Evolutionary conservation across 352 stramenopile genomes (phyloP).

Genomic region (Phytophthora pistaciae): DNA sequence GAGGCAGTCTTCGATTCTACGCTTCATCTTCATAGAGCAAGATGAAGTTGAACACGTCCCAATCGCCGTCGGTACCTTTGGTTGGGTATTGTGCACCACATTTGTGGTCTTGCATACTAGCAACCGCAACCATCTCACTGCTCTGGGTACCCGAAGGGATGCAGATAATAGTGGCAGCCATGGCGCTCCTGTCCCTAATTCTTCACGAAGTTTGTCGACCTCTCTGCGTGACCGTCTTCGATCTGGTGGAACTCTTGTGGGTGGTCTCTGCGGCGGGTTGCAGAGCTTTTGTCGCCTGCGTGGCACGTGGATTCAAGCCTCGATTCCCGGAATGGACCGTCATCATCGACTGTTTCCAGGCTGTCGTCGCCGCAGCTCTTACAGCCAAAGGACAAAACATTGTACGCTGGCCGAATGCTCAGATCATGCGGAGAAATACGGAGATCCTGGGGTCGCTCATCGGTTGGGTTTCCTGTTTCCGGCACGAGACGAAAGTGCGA

Average conservation of each 20-base stretch:
- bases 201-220: no score
- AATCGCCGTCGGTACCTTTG: not conserved
- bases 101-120: no score
- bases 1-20: not conserved
- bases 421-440: not conserved
- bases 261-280: not conserved
- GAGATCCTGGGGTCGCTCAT: not conserved
- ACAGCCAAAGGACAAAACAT: not conserved
- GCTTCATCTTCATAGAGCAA: no score
- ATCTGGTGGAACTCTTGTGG: no score
- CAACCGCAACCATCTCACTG: no score
- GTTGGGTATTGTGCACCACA: no score
- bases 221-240: no score
- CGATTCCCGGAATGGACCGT: not conserved
- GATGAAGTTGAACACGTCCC: not conserved
- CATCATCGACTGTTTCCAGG: not conserved
- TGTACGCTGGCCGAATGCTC: not conserved
- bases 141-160: no score
- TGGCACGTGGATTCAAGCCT: not conserved
- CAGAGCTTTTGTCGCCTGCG: not conserved
- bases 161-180: no score
- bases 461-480: not conserved
- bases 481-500: not conserved
- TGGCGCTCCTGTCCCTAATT: no score
- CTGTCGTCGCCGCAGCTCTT: not conserved